phyloP scores from a whole-genome alignment of 2,329 filamentous ascomycete species.

The Penicillium sp. region DNA sequence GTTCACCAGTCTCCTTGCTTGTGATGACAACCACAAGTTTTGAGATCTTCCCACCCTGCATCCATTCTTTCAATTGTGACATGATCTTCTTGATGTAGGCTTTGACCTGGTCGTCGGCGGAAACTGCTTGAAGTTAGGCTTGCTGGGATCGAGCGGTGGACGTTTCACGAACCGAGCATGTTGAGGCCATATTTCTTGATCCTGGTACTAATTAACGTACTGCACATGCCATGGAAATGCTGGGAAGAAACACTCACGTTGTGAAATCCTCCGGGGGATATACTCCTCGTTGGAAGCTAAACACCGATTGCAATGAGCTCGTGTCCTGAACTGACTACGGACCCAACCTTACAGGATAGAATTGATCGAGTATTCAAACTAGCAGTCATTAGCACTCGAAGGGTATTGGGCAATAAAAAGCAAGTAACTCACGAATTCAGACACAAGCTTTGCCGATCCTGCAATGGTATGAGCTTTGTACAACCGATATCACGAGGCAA shows the following conservation, averaged over 20 bases:
- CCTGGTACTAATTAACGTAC: conserved; percentile 31
- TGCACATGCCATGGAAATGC: background rate
- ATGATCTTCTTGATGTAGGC: conserved; percentile 99
- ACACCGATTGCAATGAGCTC: conserved; percentile 21
- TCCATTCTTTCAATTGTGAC: conserved; percentile 96
- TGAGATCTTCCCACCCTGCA: conserved; percentile 93
- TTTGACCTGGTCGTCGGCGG: conserved; percentile 95
- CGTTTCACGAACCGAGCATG: conserved; percentile 69
- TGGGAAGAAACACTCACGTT: conserved; percentile 58
- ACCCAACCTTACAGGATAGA: conserved; percentile 73
- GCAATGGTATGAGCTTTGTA: conserved; percentile 30
- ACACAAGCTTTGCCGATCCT: conserved; percentile 81
- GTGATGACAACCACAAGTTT: conserved; percentile 97
- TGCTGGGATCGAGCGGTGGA: background rate
- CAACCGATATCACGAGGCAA: background rate
- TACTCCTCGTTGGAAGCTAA: conserved; percentile 77
- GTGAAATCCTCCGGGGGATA: conserved; percentile 97
- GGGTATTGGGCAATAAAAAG: conserved; percentile 10
- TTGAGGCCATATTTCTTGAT: conserved; percentile 99
- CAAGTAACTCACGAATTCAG: conserved; percentile 77
- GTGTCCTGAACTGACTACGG: background rate
- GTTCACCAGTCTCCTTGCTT: conserved; percentile 93
- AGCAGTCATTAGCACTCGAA: conserved; percentile 39
- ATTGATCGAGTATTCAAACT: conserved; percentile 97
- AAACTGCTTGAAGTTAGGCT: conserved; percentile 57